Evolutionary conservation across 306 rosid genomes (phyloP).

Genomic region (Sindora glabra): DNA sequence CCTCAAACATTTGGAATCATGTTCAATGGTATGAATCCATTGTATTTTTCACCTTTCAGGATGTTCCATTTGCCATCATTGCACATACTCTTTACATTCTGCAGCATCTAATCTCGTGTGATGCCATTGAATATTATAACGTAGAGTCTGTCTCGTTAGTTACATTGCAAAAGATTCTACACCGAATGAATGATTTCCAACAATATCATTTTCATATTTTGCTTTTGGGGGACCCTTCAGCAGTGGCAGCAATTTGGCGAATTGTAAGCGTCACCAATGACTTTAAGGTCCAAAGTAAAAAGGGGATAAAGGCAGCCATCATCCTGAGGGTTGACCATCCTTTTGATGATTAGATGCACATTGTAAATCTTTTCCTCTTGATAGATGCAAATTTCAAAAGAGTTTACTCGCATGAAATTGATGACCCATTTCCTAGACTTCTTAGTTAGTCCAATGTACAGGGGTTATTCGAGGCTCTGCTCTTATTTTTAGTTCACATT

Average conservation of each 20-base stretch:
- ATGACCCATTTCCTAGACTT: constrained; percentile 19
- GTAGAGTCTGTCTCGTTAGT: neutral
- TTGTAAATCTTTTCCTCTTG: neutral
- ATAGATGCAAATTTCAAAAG: neutral
- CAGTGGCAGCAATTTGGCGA: constrained; percentile 12
- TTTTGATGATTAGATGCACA: constrained; percentile 38
- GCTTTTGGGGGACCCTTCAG: constrained; percentile 15
- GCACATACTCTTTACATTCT: constrained; percentile 1
- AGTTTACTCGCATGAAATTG: constrained; percentile 22
- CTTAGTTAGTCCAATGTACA: constrained; percentile 7
- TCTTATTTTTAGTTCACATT: no score
- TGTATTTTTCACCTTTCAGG: constrained; percentile 17
- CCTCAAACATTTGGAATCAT: constrained; percentile 5
- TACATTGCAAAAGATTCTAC: constrained; percentile 5
- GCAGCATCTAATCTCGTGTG: constrained; percentile 8
- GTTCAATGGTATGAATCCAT: constrained; percentile 11
- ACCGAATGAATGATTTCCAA: constrained; percentile 12
- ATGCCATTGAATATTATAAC: constrained; percentile 7
- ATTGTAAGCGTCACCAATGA: constrained; percentile 24
- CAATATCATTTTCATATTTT: constrained; percentile 11
- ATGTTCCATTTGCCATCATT: constrained; percentile 6
- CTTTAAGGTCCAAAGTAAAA: constrained; percentile 26
- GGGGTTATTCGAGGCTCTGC: no score
- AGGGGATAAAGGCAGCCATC: constrained; percentile 21
- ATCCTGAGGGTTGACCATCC: constrained; percentile 30